Base-by-base conservation (phyloP, 805 yeast species). In the Wickerhamomyces bisporus region DNA sequence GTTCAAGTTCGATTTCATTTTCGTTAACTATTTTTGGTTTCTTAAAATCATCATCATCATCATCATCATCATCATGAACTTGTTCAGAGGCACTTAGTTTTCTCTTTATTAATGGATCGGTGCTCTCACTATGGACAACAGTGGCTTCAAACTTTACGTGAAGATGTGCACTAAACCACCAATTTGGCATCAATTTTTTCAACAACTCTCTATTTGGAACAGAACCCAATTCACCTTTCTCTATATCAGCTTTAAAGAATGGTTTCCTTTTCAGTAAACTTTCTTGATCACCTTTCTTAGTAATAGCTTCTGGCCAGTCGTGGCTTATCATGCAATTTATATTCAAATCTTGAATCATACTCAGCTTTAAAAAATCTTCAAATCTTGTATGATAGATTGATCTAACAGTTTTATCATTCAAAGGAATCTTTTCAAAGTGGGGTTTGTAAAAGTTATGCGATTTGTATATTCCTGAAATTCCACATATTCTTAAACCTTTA, bases 281-380 rank as follows among this genome's bases (percentile, higher is more conserved):
- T 0, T 57, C 45, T n/a, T 66, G 14, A 49, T 84, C 58, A 0
- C 97, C 98, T 57, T 73, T 62, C 5, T 75, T 61, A 30, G 72
- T 82, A 9, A 89, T 79, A 3, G 84, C 86, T 29, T 70, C 79
- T 0, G 98, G 98, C 98, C 98, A 93, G 64, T 93, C 98, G 60
- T 93, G 98, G 24, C 86, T 75, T 37, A 91, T 43, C 55, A 82
- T 68, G 1, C 88, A 55, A 48, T 86, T 84, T 6, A 77, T 33
- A 14, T 48, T 35, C 44, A 43, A 11, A 42, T 49, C 48, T 41
- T 51, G 34, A 41, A 73, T 49, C 49, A 73, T 47, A 47, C 66
- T 60, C 48, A 86, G 61, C 44, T 82, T 83, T 26, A 77, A 45
- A 39, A 73, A 75, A 40, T 82, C 83, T 38, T 50, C 67, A 21